Percentiles rank a stretch among this genome's conserved stretches.
phyloP scores from a whole-genome alignment of 2,329 filamentous ascomycete species.

The Sclerotiophoma versabilis region DNA sequence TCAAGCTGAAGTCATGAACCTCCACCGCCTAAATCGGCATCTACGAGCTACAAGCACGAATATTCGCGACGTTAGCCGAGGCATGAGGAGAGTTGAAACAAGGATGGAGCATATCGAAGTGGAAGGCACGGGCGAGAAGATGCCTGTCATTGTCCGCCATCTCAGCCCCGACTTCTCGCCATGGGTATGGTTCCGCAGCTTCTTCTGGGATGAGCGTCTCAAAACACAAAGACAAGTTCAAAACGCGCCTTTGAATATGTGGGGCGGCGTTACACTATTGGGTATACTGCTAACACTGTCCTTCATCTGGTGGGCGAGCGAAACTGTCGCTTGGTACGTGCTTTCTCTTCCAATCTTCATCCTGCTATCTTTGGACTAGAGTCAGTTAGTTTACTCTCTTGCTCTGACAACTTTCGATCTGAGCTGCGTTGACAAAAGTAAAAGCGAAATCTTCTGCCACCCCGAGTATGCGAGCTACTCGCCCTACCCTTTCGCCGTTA shows the following conservation, averaged over 20 bases:
- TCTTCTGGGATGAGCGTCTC: constrained; percentile 38
- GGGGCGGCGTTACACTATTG: constrained; percentile 49
- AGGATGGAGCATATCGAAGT: constrained; percentile 47
- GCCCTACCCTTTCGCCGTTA: constrained; percentile 57
- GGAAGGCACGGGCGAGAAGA: constrained; percentile 18
- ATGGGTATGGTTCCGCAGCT: constrained; percentile 32
- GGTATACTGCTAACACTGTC: constrained; percentile 51
- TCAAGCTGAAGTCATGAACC: constrained; percentile 51
- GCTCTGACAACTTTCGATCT: neutral
- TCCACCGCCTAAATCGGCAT: constrained; percentile 53
- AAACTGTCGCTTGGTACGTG: constrained; percentile 56
- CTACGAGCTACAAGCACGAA: constrained; percentile 51
- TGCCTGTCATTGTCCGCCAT: constrained; percentile 3
- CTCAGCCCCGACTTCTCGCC: constrained; percentile 22
- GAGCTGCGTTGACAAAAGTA: constrained; percentile 6
- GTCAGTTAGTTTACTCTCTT: constrained; percentile 13
- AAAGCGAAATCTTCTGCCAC: constrained; percentile 59
- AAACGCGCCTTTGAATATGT: constrained; percentile 20
- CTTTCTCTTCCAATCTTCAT: constrained; percentile 14
- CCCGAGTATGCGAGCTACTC: constrained; percentile 57
- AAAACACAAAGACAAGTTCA: constrained; percentile 24
- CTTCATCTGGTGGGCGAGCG: constrained; percentile 58
- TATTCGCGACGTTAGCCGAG: constrained; percentile 54
- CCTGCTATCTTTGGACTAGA: constrained; percentile 20
- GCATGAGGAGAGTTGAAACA: constrained; percentile 52